A percentile compares a stretch with the other conserved stretches of the same genome.
Evolutionary conservation across 805 yeast genomes (phyloP).

Genomic region (Yarrowia phangngaensis): DNA sequence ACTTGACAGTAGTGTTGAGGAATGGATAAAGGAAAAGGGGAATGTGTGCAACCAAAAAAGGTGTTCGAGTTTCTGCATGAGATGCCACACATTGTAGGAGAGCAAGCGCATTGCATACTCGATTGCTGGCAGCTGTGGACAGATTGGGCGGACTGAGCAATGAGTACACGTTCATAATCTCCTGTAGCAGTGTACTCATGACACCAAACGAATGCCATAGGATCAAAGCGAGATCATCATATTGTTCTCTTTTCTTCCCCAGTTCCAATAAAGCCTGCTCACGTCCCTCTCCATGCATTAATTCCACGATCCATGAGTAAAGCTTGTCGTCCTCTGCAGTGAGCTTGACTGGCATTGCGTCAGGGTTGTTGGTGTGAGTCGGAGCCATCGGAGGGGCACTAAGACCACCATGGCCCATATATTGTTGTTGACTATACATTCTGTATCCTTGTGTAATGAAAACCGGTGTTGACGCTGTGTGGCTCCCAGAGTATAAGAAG

Average conservation of each 20-base stretch:
- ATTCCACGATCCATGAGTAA: constrained; percentile 82
- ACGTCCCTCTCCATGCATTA: constrained; percentile 83
- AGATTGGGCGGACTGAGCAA: constrained; percentile 79
- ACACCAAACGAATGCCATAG: constrained; percentile 97
- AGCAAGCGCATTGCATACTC: constrained; percentile 95
- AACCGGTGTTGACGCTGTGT: too few species aligned
- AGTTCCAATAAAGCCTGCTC: constrained; percentile 89
- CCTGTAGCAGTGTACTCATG: constrained; percentile 86
- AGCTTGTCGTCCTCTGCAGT: constrained; percentile 68
- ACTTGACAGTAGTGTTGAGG: constrained; percentile 84
- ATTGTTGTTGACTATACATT: constrained; percentile 20
- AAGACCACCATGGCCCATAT: too few species aligned
- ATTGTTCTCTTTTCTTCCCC: constrained; percentile 91
- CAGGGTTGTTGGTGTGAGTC: constrained; percentile 5
- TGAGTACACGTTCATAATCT: constrained; percentile 87
- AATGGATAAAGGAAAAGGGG: constrained; percentile 93
- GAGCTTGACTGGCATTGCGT: constrained; percentile 18
- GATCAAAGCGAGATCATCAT: constrained; percentile 87
- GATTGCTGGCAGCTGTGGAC: constrained; percentile 79
- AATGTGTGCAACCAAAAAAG: constrained; percentile 83
- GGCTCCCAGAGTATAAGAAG: too few species aligned
- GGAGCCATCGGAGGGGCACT: too few species aligned
- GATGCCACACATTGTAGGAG: constrained; percentile 95
- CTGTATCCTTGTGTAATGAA: too few species aligned
- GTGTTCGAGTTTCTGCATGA: constrained; percentile 81